Evolutionary conservation across 1,284 basidiomycete genomes (phyloP).

Genomic region (Pulveroboletus sp.): DNA sequence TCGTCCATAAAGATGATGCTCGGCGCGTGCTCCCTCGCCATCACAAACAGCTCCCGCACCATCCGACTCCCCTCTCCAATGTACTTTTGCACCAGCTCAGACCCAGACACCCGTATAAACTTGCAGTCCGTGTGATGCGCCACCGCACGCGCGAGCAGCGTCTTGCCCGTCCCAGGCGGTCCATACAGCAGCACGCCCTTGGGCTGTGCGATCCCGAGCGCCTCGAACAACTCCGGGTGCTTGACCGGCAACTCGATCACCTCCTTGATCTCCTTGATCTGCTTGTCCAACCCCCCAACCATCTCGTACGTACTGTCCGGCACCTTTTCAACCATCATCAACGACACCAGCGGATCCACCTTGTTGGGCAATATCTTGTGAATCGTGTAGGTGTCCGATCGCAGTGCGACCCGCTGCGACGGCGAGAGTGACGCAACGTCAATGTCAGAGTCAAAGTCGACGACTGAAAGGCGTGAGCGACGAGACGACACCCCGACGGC

Average conservation of each 20-base stretch:
- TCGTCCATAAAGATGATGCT: constrained; percentile 99
- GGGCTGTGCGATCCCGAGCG: constrained; percentile 95
- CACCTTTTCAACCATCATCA: constrained; percentile 99
- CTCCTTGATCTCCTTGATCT: constrained; percentile 99
- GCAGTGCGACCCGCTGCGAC: constrained; percentile 90
- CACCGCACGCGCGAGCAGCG: constrained; percentile 88
- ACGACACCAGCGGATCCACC: constrained; percentile 91
- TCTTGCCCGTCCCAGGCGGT: constrained; percentile 97
- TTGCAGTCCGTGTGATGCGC: constrained; percentile 98
- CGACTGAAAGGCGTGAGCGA: constrained; percentile 56
- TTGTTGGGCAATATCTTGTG: constrained; percentile 96
- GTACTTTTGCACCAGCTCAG: constrained; percentile 97
- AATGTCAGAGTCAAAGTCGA: constrained; percentile 91
- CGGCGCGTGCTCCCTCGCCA: constrained; percentile 98
- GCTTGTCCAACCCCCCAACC: constrained; percentile 98
- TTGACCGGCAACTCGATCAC: constrained; percentile 98
- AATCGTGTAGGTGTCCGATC: constrained; percentile 93
- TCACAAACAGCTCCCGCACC: constrained; percentile 98
- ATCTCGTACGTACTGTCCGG: constrained; percentile 99
- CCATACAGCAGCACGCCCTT: constrained; percentile 97
- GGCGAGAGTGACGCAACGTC: constrained; percentile 82
- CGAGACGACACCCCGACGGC: not conserved
- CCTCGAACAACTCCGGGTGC: constrained; percentile 96
- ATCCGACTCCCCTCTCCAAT: constrained; percentile 97
- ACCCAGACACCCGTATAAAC: constrained; percentile 96